Conservation (phyloP, 1,284 basidiomycete genomes). For the Hemileia vastatrix region DNA sequence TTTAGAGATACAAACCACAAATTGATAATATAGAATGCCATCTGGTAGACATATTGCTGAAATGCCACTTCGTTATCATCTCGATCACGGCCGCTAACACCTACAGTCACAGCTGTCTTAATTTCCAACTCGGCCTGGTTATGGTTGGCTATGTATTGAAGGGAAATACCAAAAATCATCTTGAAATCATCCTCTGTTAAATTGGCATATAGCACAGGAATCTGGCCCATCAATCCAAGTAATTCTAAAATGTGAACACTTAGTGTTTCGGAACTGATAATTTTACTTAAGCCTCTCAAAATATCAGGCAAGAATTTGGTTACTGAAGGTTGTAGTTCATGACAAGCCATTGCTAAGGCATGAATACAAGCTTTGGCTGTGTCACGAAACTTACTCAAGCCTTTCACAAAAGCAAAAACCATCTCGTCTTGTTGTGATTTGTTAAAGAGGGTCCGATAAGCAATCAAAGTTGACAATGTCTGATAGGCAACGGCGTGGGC, state of each 20-base stretch:
- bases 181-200: conserved; percentile 88
- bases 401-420: conserved; percentile 71
- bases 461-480: conserved; percentile 75
- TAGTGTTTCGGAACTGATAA: conserved; percentile 88
- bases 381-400: conserved; percentile 60
- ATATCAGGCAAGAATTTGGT: conserved; percentile 71
- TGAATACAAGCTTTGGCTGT: conserved; percentile 85
- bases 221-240: conserved; percentile 74
- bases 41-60: conserved; percentile 44
- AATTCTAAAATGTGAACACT: conserved; percentile 94
- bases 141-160: conserved; percentile 89
- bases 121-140: conserved; percentile 49
- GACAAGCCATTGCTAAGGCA: conserved; percentile 75
- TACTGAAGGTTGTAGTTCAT: conserved; percentile 76
- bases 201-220: conserved; percentile 70
- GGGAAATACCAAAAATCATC: conserved; percentile 85
- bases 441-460: conserved; percentile 73
- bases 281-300: conserved; percentile 78
- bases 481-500: conserved; percentile 81
- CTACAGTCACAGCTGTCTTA: conserved; percentile 16
- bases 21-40: conserved; percentile 56
- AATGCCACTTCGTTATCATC: conserved; percentile 26
- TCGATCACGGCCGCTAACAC: not conserved
- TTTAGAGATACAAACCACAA: conserved; percentile 89
- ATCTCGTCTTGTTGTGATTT: conserved; percentile 56